These are phyloP conservation scores for Aureobasidium sp. DNA, from an alignment of 2,329 filamentous ascomycete species.

Conservation along the genomic window DNA sequence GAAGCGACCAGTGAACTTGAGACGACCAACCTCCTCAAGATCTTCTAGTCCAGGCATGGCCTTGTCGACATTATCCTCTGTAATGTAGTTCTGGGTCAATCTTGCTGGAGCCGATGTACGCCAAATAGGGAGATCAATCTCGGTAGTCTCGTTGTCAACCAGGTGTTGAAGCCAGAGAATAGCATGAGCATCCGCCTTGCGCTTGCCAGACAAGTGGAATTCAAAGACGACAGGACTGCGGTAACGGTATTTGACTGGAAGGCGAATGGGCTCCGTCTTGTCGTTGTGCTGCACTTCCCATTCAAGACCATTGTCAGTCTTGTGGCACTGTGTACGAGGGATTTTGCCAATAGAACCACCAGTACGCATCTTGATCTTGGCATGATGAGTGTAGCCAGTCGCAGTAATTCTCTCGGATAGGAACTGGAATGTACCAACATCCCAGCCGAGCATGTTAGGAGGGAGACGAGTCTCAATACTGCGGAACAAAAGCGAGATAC, in stretches of 20 bases:
- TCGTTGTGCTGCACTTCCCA: slow-evolving; percentile 45
- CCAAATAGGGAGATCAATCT: slow-evolving; percentile 88
- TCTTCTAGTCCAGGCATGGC: slow-evolving; percentile 63
- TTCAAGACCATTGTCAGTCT: slow-evolving; percentile 48
- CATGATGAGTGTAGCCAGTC: slow-evolving; percentile 49
- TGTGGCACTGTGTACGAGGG: slow-evolving; percentile 52
- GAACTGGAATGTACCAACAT: slow-evolving; percentile 92
- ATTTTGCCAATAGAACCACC: slow-evolving; percentile 73
- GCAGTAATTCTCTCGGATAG: slow-evolving; percentile 60
- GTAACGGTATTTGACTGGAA: slow-evolving; percentile 87
- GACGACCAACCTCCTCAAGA: slow-evolving; percentile 68
- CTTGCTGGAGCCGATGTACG: slow-evolving; percentile 65
- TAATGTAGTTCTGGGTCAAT: slow-evolving; percentile 87
- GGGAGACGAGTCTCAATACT: slow-evolving; percentile 80
- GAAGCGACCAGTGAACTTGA: slow-evolving; percentile 74
- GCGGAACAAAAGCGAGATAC: slow-evolving; percentile 83
- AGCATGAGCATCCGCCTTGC: slow-evolving; percentile 65
- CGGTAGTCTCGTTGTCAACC: slow-evolving; percentile 65
- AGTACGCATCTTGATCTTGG: slow-evolving; percentile 70
- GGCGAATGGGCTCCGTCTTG: slow-evolving; percentile 50
- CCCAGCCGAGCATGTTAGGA: slow-evolving; percentile 82
- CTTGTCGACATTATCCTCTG: slow-evolving; percentile 60
- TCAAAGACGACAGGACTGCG: slow-evolving; percentile 85
- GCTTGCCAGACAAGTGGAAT: slow-evolving; percentile 62
- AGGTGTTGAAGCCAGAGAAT: slow-evolving; percentile 81